Percentiles rank a stretch among this genome's conserved stretches.
These are phyloP conservation scores for Linum trigynum DNA, from an alignment of 345 rosid species.

Conservation along the genomic window DNA sequence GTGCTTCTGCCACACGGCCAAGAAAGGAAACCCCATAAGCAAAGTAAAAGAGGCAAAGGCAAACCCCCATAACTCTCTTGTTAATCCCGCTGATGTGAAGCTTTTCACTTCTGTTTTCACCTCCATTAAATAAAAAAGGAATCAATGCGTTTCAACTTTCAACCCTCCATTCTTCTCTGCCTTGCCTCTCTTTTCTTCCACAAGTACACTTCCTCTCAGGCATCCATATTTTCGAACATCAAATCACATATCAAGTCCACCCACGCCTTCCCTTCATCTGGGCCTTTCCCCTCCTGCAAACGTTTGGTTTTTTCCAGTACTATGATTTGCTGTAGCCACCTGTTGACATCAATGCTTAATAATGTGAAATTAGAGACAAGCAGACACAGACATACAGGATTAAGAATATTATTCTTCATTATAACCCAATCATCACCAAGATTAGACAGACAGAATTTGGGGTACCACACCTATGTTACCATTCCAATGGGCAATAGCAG, in stretches of 20 bases:
- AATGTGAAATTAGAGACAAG: not conserved
- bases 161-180: constrained; percentile 9
- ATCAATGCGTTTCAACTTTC: not conserved
- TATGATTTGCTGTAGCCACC: too few species aligned
- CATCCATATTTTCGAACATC: constrained; percentile 17
- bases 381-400: too few species aligned
- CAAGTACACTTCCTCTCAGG: not conserved
- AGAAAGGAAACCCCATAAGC: not conserved
- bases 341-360: too few species aligned
- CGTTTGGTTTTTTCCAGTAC: too few species aligned
- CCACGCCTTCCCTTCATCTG: not conserved
- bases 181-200: constrained; percentile 3
- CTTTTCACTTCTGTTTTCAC: constrained; percentile 22
- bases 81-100: constrained; percentile 20
- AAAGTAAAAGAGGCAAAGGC: not conserved
- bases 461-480: not conserved
- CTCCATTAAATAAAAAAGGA: not conserved
- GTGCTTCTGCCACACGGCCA: constrained; percentile 1
- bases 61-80: constrained; percentile 9
- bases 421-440: not conserved
- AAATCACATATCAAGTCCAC: constrained; percentile 14
- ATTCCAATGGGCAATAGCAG: not conserved
- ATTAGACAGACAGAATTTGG: not conserved
- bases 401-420: not conserved
- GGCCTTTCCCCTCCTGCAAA: not conserved